Evolutionary conservation across 2,329 filamentous ascomycete species (phyloP).

Genomic region (Laburnicola sp.): DNA sequence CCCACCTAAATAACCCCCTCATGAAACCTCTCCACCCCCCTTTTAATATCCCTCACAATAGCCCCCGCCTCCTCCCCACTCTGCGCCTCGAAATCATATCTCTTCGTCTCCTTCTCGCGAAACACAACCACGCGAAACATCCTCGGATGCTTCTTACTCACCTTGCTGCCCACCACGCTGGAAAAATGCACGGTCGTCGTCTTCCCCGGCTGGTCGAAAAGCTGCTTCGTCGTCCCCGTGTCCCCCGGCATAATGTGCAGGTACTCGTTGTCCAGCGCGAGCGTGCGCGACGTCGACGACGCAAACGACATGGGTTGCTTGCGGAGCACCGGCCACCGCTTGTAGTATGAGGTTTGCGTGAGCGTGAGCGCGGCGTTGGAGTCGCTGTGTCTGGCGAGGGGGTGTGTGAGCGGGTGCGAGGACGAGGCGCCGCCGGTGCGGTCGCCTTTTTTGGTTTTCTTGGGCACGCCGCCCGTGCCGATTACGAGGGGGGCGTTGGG

Average conservation of each 20-base stretch:
- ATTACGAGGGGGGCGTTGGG: constrained; percentile 68
- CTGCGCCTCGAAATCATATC: constrained; percentile 83
- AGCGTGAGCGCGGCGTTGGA: constrained; percentile 49
- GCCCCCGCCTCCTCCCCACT: constrained; percentile 72
- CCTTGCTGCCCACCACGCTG: constrained; percentile 82
- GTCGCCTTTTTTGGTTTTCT: constrained; percentile 59
- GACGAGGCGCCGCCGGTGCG: constrained; percentile 53
- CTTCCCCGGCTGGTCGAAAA: constrained; percentile 65
- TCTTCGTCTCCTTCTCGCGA: constrained; percentile 73
- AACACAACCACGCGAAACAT: constrained; percentile 81
- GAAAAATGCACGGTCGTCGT: constrained; percentile 81
- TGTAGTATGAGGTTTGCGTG: constrained; percentile 54
- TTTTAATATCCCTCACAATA: constrained; percentile 78
- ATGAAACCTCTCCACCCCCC: constrained; percentile 69
- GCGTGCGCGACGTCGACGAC: constrained; percentile 71
- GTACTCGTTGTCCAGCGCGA: constrained; percentile 83
- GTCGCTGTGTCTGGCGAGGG: constrained; percentile 65
- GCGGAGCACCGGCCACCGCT: constrained; percentile 78
- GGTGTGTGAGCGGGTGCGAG: constrained; percentile 58
- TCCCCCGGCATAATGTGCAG: constrained; percentile 76
- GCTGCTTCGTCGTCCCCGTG: constrained; percentile 58
- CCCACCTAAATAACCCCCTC: constrained; percentile 47
- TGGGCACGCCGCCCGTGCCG: constrained; percentile 53
- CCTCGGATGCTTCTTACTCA: constrained; percentile 76
- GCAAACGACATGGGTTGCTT: constrained; percentile 83